Evolutionary conservation across 441 rosid species (phyloP).

Genomic region (Erodium moschatum): DNA sequence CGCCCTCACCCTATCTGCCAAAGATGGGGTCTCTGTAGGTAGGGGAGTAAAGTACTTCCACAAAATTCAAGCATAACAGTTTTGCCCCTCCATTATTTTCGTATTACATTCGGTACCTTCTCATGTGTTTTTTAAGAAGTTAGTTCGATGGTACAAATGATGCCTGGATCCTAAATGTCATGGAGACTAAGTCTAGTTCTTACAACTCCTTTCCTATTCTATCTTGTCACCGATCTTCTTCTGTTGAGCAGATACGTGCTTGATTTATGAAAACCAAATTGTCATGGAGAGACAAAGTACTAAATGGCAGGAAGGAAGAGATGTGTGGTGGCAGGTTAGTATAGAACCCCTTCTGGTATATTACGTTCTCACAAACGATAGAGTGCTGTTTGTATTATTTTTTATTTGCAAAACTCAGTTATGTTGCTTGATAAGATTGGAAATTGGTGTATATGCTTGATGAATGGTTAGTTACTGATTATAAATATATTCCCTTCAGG

Average conservation of each 20-base stretch:
- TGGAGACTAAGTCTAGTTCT: not conserved
- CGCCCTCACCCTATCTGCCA: constrained; percentile 53
- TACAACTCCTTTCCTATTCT: not conserved
- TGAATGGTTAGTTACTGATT: constrained; percentile 6
- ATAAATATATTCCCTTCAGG: constrained; percentile 36
- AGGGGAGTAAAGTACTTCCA: constrained; percentile 19
- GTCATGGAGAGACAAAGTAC: constrained; percentile 67
- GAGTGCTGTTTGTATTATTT: constrained; percentile 6
- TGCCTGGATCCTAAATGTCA: not conserved
- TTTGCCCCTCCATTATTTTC: not conserved
- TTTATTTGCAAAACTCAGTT: not conserved
- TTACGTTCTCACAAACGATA: constrained; percentile 1
- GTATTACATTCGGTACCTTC: not conserved
- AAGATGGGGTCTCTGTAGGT: constrained; percentile 68
- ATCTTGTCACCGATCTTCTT: constrained; percentile 3
- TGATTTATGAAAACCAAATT: constrained; percentile 64
- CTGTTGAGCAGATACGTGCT: constrained; percentile 48
- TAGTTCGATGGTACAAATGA: not conserved
- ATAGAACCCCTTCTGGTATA: not conserved
- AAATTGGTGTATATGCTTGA: no score
- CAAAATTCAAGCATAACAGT: constrained; percentile 10
- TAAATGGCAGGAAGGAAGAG: constrained; percentile 78
- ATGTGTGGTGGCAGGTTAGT: constrained; percentile 91
- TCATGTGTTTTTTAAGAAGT: not conserved
- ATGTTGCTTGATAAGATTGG: not conserved